Evolutionary conservation across 768 basidiomycete genomes (phyloP).

Genomic region (Leccinum barrowsii): DNA sequence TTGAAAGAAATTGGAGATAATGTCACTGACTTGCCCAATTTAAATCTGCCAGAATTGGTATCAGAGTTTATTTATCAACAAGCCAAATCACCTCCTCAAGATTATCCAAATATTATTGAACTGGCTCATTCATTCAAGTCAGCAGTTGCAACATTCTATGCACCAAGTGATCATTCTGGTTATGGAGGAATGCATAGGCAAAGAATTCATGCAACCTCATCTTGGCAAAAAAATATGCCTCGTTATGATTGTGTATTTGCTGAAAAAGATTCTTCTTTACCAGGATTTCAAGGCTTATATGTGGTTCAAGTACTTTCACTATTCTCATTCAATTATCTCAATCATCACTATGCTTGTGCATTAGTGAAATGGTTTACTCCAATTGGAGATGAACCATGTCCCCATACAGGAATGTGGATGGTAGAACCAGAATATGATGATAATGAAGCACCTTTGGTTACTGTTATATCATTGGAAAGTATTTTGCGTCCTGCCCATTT

Average conservation of each 20-base stretch:
- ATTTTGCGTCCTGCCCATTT: not conserved
- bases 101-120: not conserved
- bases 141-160: not conserved
- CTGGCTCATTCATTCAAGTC: not conserved
- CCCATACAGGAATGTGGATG: not conserved
- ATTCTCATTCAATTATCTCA: not conserved
- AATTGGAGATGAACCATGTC: not conserved
- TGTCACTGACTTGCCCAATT: not conserved
- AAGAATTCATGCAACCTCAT: not conserved
- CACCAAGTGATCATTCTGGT: not conserved
- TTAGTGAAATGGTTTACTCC: not conserved
- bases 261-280: not conserved
- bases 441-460: not conserved
- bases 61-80: not conserved
- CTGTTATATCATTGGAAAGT: not conserved
- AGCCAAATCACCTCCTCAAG: not conserved
- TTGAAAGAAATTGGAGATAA: not conserved
- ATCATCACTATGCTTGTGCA: not conserved
- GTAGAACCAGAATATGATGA: not conserved
- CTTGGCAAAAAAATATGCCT: not conserved
- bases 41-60: not conserved
- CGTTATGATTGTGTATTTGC: not conserved
- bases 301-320: not conserved
- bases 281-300: not conserved
- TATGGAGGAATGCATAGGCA: not conserved